phyloP scores from a whole-genome alignment of 768 basidiomycete species.

The Rhodosporidiobolus sp. region DNA sequence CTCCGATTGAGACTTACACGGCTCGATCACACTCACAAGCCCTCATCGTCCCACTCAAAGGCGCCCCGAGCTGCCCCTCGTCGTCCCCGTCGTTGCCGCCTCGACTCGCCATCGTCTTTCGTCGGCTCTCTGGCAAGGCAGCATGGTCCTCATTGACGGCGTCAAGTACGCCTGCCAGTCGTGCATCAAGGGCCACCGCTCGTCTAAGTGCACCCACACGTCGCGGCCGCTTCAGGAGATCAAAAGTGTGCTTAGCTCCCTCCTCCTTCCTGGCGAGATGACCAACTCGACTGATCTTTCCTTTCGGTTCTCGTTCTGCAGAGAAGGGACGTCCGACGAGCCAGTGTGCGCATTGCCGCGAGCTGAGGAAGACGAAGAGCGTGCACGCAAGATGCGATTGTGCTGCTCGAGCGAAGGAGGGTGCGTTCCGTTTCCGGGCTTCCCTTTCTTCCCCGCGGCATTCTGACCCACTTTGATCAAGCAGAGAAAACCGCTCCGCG shows the following conservation, averaged over 20 bases:
- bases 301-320: not conserved
- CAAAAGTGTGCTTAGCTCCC: slow-evolving; percentile 19
- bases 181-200: slow-evolving; percentile 37
- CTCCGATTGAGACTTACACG: too few relatives aligned
- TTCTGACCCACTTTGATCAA: too few relatives aligned
- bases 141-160: slow-evolving; percentile 36
- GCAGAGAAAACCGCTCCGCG: slow-evolving; percentile 9
- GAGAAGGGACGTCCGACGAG: slow-evolving; percentile 39
- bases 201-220: slow-evolving; percentile 37
- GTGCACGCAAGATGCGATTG: slow-evolving; percentile 38
- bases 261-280: too few relatives aligned
- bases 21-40: too few relatives aligned
- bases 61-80: not conserved
- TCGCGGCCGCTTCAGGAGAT: slow-evolving; percentile 34
- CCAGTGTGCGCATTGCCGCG: slow-evolving; percentile 36
- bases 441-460: not conserved
- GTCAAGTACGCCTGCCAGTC: slow-evolving; percentile 38
- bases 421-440: not conserved
- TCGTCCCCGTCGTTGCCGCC: not conserved
- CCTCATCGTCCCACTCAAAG: not conserved
- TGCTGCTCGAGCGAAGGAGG: slow-evolving; percentile 3
- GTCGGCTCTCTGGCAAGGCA: not conserved
- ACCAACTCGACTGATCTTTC: not conserved
- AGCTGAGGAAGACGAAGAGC: slow-evolving; percentile 28
- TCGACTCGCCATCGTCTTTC: too few relatives aligned